phyloP scores from a whole-genome alignment of 495 filamentous ascomycete genomes.

The Talaromyces proteolyticus region DNA sequence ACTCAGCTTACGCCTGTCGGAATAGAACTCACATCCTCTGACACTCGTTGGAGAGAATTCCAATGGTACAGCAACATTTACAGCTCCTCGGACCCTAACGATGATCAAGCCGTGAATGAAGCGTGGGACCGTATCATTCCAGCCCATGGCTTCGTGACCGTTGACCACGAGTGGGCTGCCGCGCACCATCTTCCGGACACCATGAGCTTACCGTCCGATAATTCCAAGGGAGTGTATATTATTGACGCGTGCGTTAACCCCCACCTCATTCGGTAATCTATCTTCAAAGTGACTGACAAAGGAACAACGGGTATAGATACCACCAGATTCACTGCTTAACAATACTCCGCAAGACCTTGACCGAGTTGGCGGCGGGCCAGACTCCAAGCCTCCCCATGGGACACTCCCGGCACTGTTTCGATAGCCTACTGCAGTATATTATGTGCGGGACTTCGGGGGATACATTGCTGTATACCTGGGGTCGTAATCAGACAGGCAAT shows the following conservation, averaged over 20 bases:
- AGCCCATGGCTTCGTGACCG: constrained; percentile 14
- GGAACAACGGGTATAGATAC: constrained; percentile 9
- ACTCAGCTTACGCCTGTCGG: background rate
- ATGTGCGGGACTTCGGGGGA: constrained; percentile 9
- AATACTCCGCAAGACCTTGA: constrained; percentile 13
- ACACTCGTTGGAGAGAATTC: constrained; percentile 6
- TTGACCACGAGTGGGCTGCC: constrained; percentile 12
- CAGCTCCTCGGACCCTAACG: constrained; percentile 5
- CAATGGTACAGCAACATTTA: constrained; percentile 6
- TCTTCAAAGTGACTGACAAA: background rate
- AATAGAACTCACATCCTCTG: constrained; percentile 1
- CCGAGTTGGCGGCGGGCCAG: background rate
- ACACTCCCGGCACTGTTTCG: constrained; percentile 15
- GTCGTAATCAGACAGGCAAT: constrained; percentile 8
- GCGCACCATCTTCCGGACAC: constrained; percentile 4
- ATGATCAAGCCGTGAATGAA: constrained; percentile 7
- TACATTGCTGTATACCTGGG: constrained; percentile 12
- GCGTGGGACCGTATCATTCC: constrained; percentile 15
- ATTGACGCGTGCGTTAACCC: constrained; percentile 7
- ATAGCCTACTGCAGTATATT: constrained; percentile 11
- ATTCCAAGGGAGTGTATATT: constrained; percentile 12
- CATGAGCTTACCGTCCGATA: constrained; percentile 11
- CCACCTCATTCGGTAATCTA: background rate
- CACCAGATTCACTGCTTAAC: constrained; percentile 17
- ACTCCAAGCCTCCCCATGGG: background rate